A percentile compares a stretch with the other conserved stretches of the same genome.
These are phyloP conservation scores for Oehlia diaphana DNA, from an alignment of 192 early-diverging fungal genomes.

Conservation along the genomic window DNA sequence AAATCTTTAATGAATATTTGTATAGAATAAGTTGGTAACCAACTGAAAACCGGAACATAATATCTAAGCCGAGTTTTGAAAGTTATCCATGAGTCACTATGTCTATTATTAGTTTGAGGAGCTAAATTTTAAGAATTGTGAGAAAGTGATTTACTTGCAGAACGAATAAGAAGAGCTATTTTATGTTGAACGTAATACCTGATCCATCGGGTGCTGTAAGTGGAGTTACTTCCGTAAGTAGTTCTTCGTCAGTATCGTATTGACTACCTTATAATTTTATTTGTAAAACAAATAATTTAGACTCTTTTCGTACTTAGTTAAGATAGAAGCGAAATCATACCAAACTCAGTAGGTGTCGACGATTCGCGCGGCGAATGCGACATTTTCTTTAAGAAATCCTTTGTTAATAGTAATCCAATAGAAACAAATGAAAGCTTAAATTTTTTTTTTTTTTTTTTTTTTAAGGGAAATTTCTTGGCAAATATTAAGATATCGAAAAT, in stretches of 20 bases:
- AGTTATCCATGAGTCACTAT: constrained; percentile 33
- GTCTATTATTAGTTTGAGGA: neutral
- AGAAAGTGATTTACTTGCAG: neutral
- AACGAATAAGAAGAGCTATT: neutral
- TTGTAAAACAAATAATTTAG: neutral
- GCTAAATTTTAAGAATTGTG: neutral
- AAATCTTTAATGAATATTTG: constrained; percentile 70
- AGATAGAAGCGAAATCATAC: neutral
- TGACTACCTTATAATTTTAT: neutral
- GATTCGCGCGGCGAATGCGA: neutral
- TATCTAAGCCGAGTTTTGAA: constrained; percentile 76
- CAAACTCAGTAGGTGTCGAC: neutral
- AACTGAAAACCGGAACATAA: constrained; percentile 92
- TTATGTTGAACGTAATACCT: neutral
- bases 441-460: neutral
- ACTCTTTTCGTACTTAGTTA: neutral
- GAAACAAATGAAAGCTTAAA: too few relatives aligned
- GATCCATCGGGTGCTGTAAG: neutral
- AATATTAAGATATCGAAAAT: too few relatives aligned
- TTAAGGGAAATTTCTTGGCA: neutral
- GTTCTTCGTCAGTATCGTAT: neutral
- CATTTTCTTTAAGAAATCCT: neutral
- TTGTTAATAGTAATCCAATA: too few relatives aligned
- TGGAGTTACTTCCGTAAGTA: neutral
- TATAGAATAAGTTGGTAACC: constrained; percentile 82